Evolutionary conservation across 306 rosid species (phyloP).

Genomic region (Corylus americana): DNA sequence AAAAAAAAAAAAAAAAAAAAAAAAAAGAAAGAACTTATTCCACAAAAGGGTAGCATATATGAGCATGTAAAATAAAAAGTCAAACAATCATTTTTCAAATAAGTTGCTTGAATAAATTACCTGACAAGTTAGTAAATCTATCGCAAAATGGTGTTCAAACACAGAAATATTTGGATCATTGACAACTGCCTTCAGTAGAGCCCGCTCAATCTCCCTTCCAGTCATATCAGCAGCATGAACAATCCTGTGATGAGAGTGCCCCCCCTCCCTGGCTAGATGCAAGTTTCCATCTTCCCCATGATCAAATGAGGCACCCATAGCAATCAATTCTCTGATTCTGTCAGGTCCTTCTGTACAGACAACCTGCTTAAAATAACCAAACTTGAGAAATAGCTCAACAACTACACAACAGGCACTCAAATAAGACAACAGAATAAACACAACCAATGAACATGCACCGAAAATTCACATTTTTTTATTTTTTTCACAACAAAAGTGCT

Average conservation of each 20-base stretch:
- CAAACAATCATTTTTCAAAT: not conserved
- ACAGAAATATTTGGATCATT: conserved; percentile 76
- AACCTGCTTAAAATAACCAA: conserved; percentile 58
- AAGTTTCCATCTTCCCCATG: conserved; percentile 90
- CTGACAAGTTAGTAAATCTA: conserved; percentile 90
- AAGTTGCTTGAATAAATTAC: conserved; percentile 39
- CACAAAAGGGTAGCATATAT: conserved; percentile 1
- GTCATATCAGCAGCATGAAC: conserved; percentile 99
- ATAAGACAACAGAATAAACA: not conserved
- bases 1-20: too few relatives aligned
- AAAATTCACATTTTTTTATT: not conserved
- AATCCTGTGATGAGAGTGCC: conserved; percentile 86
- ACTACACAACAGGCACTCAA: conserved; percentile 12
- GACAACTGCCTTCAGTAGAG: conserved; percentile 62
- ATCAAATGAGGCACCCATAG: conserved; percentile 94
- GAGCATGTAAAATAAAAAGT: not conserved
- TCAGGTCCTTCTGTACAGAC: conserved; percentile 99
- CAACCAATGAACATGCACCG: not conserved
- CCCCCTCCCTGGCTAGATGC: conserved; percentile 90
- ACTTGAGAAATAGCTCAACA: conserved; percentile 7
- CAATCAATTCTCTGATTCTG: conserved; percentile 84
- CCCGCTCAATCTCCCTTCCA: conserved; percentile 90
- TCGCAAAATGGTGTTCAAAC: conserved; percentile 87
- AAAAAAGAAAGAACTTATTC: not conserved
- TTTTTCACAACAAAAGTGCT: not conserved